Percentiles rank a stretch among this genome's conserved stretches.
phyloP scores from a whole-genome alignment of 495 filamentous ascomycete genomes.

The Lichenothelia convexa region DNA sequence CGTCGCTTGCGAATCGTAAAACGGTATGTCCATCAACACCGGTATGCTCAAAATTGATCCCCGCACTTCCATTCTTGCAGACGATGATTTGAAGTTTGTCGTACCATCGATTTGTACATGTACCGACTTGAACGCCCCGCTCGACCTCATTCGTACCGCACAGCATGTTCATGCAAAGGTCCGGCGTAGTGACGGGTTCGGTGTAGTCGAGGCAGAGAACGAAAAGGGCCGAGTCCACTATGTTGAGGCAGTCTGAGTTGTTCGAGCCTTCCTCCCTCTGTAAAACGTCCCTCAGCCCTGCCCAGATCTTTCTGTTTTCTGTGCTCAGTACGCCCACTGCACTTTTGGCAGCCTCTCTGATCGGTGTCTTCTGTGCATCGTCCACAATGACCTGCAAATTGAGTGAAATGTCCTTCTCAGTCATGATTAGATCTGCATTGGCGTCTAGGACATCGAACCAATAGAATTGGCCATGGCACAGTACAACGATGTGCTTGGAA shows the following conservation, averaged over 20 bases:
- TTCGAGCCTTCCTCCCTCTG: slow-evolving; percentile 74
- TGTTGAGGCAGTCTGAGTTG: slow-evolving; percentile 83
- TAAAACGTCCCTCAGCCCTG: slow-evolving; percentile 72
- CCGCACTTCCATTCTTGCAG: slow-evolving; percentile 93
- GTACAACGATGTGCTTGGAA: slow-evolving; percentile 79
- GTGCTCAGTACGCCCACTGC: slow-evolving; percentile 88
- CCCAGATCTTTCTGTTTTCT: slow-evolving; percentile 93
- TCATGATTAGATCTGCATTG: slow-evolving; percentile 92
- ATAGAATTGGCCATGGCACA: slow-evolving; percentile 94
- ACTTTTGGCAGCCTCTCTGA: slow-evolving; percentile 85
- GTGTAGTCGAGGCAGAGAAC: slow-evolving; percentile 84
- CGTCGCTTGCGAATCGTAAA: slow-evolving; percentile 81
- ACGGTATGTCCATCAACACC: slow-evolving; percentile 97
- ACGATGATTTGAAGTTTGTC: slow-evolving; percentile 99
- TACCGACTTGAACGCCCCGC: slow-evolving; percentile 86
- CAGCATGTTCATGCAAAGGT: slow-evolving; percentile 93
- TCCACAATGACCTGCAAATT: slow-evolving; percentile 87
- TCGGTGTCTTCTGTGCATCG: slow-evolving; percentile 72
- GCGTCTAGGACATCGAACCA: slow-evolving; percentile 97
- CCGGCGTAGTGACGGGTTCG: slow-evolving; percentile 57
- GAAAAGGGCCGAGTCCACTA: slow-evolving; percentile 89
- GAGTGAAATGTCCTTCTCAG: slow-evolving; percentile 78
- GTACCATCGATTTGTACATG: slow-evolving; percentile 97
- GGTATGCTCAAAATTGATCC: slow-evolving; percentile 98
- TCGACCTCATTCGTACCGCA: slow-evolving; percentile 86